A percentile compares a stretch with the other conserved stretches of the same genome.
These are phyloP conservation scores for Coprinopsis sp. DNA, from an alignment of 768 basidiomycete species.

Conservation along the genomic window DNA sequence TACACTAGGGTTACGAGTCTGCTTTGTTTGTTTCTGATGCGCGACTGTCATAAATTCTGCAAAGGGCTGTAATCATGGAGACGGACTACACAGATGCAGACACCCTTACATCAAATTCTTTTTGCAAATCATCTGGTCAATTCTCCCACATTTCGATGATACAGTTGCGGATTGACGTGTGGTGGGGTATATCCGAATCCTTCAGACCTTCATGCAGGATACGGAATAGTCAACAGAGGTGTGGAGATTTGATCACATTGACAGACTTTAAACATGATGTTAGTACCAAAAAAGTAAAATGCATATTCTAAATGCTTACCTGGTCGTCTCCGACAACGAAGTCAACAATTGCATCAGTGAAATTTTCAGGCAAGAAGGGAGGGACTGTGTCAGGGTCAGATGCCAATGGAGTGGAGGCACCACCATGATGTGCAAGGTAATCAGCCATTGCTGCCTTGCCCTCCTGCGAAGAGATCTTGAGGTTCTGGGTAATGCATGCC, in stretches of 20 bases:
- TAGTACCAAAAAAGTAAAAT: background rate
- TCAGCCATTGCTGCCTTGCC: background rate
- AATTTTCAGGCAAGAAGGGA: conserved; percentile 17
- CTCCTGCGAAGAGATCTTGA: background rate
- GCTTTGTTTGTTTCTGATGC: too few species aligned
- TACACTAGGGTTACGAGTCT: too few species aligned
- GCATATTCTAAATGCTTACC: conserved; percentile 19
- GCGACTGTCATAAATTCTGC: too few species aligned
- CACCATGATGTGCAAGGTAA: background rate
- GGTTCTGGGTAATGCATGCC: background rate
- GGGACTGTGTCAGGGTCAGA: background rate
- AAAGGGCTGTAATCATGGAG: too few species aligned
- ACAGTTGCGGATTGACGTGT: conserved; percentile 23
- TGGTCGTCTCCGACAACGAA: conserved; percentile 29
- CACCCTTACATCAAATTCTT: conserved; percentile 21
- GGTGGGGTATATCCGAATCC: conserved; percentile 30
- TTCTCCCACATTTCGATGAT: conserved; percentile 22
- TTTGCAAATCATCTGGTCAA: conserved; percentile 16
- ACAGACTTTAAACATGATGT: conserved; percentile 24
- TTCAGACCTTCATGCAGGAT: conserved; percentile 20
- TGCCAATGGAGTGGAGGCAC: background rate
- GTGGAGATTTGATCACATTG: conserved; percentile 30
- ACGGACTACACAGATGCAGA: background rate
- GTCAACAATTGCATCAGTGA: conserved; percentile 14
- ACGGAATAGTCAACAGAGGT: conserved; percentile 27